These are phyloP conservation scores for Eutreptiella sp. DNA, from an alignment of 208 protist genomes.

Conservation along the genomic window DNA sequence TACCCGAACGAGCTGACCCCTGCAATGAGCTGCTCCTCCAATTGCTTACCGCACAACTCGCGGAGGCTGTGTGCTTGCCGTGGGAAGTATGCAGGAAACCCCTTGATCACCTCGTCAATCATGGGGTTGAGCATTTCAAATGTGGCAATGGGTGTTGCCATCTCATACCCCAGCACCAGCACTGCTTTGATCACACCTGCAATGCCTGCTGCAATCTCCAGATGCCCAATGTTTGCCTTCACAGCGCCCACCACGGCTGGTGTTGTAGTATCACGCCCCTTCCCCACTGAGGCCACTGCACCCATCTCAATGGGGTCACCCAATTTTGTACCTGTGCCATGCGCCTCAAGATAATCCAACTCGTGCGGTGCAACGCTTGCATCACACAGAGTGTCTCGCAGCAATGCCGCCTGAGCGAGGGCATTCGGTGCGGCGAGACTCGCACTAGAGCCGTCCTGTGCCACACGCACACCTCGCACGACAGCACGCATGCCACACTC, in stretches of 20 bases:
- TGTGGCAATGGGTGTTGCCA: constrained; percentile 2
- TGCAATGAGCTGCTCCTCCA: no score
- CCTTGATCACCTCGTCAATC: constrained; percentile 8
- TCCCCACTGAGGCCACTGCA: constrained; percentile 17
- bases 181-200: constrained; percentile 28
- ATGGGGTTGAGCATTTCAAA: constrained; percentile 19
- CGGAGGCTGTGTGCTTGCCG: no score
- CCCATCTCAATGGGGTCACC: constrained; percentile 46
- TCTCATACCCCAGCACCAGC: constrained; percentile 6
- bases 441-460: constrained; percentile 46
- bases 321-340: constrained; percentile 46
- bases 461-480: constrained; percentile 38
- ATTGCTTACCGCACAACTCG: no score
- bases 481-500: constrained; percentile 15
- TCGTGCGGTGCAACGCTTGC: constrained; percentile 28
- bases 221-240: constrained; percentile 42
- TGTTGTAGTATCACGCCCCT: constrained; percentile 1
- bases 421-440: constrained; percentile 34
- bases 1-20: constrained; percentile 38
- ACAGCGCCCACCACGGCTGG: constrained; percentile 26
- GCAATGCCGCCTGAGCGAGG: constrained; percentile 35
- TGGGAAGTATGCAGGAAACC: constrained; percentile 8
- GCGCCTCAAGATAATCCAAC: constrained; percentile 41
- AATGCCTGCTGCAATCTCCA: constrained; percentile 35
- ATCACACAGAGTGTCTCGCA: constrained; percentile 17